phyloP scores from a whole-genome alignment of 257 asterid species.

The Rehmannia glutinosa region DNA sequence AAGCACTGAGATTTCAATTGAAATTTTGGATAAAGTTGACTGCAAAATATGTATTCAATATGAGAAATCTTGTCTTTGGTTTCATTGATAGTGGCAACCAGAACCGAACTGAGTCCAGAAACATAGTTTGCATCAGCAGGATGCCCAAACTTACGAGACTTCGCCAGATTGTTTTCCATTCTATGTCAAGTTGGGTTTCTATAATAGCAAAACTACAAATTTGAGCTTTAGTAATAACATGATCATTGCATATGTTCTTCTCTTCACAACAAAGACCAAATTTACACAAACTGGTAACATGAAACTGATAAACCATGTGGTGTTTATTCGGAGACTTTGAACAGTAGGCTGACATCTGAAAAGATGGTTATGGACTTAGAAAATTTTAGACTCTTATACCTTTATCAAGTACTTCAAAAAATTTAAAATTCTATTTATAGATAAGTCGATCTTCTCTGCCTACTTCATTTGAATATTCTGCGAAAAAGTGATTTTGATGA shows the following conservation, averaged over 20 bases:
- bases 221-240: slow-evolving; percentile 1
- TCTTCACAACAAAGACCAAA: not conserved
- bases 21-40: slow-evolving; percentile 65
- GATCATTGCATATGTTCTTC: not conserved
- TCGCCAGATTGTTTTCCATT: slow-evolving; percentile 53
- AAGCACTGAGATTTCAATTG: slow-evolving; percentile 40
- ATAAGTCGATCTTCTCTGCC: not conserved
- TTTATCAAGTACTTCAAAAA: not conserved
- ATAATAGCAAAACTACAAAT: not conserved
- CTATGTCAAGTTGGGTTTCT: slow-evolving; percentile 18
- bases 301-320: not conserved
- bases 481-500: not conserved
- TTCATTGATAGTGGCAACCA: slow-evolving; percentile 86
- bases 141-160: slow-evolving; percentile 33
- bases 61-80: slow-evolving; percentile 87
- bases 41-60: slow-evolving; percentile 82
- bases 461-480: not conserved
- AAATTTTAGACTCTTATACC: no score
- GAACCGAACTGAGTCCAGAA: slow-evolving; percentile 71
- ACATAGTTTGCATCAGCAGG: slow-evolving; percentile 56
- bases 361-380: slow-evolving; percentile 2
- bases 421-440: not conserved
- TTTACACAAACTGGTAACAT: no score
- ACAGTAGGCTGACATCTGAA: not conserved
- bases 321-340: not conserved